Evolutionary conservation across 176 grass and related monocot species (phyloP).

Genomic region (Avena atlantica): DNA sequence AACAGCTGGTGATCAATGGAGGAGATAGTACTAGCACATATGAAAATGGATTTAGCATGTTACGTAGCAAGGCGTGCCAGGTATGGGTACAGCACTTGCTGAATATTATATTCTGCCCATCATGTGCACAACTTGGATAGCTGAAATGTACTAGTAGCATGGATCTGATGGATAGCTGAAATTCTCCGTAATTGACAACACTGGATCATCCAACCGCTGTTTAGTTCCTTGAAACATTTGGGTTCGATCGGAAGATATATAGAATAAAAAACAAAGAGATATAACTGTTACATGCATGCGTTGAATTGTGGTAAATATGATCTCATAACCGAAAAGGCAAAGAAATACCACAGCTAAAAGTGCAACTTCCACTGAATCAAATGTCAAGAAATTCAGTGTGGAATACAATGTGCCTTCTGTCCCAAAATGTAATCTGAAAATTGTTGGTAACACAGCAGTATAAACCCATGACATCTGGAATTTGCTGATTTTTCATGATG

Average conservation of each 20-base stretch:
- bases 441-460: background rate
- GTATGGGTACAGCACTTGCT: background rate
- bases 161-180: background rate
- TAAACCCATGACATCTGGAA: background rate
- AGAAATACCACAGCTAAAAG: background rate
- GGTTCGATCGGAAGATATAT: background rate
- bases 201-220: background rate
- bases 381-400: background rate
- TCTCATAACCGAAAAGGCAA: background rate
- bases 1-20: conserved; percentile 20
- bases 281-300: background rate
- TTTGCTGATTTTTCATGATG: background rate
- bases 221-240: background rate
- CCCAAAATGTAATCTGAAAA: background rate
- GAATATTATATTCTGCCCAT: background rate
- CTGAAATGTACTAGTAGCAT: background rate
- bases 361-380: background rate
- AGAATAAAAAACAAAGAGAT: background rate
- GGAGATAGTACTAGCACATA: background rate
- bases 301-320: conserved; percentile 4
- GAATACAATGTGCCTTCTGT: background rate
- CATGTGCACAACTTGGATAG: background rate
- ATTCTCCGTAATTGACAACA: background rate
- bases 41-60: background rate
- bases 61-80: background rate